Evolutionary conservation across 768 basidiomycete genomes (phyloP), one percentile per base, ranked within the genome.

Genomic region (Lenzites betulinus): DNA sequence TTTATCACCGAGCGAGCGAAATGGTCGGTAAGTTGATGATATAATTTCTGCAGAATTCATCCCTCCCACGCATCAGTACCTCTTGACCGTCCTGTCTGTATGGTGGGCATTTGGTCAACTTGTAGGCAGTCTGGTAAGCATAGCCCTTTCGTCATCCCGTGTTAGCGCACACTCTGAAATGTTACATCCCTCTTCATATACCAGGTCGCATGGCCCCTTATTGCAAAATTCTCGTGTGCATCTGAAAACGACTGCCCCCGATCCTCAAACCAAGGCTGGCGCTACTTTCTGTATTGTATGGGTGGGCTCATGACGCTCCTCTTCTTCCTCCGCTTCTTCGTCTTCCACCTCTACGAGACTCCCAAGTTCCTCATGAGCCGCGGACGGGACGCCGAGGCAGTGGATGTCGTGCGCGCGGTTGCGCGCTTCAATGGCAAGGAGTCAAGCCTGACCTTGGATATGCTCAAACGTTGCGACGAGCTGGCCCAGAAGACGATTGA

Each of bases 81-180:
- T 92, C 3, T 76, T 92, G 35, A 90, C 89, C 0, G 75, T 91
- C 15, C 78, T 92, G 18, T 89, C 89, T 0, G 82, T 90, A 38
- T 92, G 87, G 86, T 92, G 90, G 90, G 86, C 87, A 6, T 77
- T 91, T 35, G 89, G 89, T 2, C 90, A 90, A 69, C 79, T 90
- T 0, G 68, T 88, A 49, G 86, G 83, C 18, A 81, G 79, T 64
- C 65, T 81, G 51, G 79, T 79, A 33, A 46, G 50, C 35, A 20
- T 22, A 25, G 26, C 26, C 38, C n/a, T 30, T 33, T 12, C 41
- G 13, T 36, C 25, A n/a, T 41, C 3, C 23, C 39, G 36, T 1
- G 18, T 8, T 44, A n/a, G 35, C 43, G 48, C 15, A 41, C 5
- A 62, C 4, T 26, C 33, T 15, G 6, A 2, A 46, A 28, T 13